Evolutionary conservation across 2,329 filamentous ascomycete genomes (phyloP).

Genomic region (Zymoseptoria brevis): DNA sequence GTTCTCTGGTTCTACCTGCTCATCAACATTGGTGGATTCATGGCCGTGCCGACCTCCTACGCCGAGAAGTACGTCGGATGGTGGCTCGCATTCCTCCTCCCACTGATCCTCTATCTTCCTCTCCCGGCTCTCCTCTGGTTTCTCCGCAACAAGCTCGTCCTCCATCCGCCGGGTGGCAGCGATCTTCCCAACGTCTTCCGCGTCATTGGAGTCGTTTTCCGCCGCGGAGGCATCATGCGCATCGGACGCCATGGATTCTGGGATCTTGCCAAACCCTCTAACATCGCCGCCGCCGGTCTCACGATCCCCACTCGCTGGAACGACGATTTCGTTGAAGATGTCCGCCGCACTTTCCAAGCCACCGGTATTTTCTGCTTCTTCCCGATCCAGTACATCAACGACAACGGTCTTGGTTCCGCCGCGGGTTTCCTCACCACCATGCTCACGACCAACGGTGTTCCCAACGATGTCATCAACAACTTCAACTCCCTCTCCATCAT

Average conservation of each 20-base stretch:
- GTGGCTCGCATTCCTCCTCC: conserved; percentile 55
- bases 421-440: conserved; percentile 21
- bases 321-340: conserved; percentile 61
- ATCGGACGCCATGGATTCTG: conserved; percentile 20
- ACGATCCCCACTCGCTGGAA: conserved; percentile 44
- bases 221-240: conserved; percentile 9
- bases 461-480: conserved; percentile 42
- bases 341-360: conserved; percentile 47
- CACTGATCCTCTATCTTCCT: conserved; percentile 54
- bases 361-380: conserved; percentile 54
- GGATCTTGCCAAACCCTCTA: conserved; percentile 23
- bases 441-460: conserved; percentile 30
- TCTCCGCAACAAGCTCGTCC: conserved; percentile 23
- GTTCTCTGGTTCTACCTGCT: conserved; percentile 60
- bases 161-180: conserved; percentile 19
- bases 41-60: conserved; percentile 31
- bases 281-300: conserved; percentile 18
- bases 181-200: conserved; percentile 20
- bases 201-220: conserved; percentile 16
- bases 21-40: conserved; percentile 53
- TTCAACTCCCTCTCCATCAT: conserved; percentile 41
- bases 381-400: conserved; percentile 35
- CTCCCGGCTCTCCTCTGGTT: conserved; percentile 21
- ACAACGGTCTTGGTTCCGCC: conserved; percentile 27
- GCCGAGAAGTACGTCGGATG: conserved; percentile 60